These are phyloP conservation scores for Magnolia officinalis DNA, from an alignment of 164 flowering plant species.

Conservation along the genomic window DNA sequence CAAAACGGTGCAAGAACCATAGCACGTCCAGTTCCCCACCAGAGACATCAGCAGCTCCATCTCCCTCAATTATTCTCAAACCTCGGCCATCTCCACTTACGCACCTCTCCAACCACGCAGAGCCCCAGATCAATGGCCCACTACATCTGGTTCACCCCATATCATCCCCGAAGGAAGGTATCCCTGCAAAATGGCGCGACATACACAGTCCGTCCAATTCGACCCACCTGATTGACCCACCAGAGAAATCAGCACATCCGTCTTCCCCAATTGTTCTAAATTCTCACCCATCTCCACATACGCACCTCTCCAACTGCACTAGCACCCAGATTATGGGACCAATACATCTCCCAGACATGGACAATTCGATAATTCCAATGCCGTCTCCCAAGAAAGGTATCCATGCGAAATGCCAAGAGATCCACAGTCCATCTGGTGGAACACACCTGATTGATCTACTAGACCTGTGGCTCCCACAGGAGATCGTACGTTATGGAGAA, in stretches of 20 bases:
- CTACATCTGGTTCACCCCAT: constrained; percentile 9
- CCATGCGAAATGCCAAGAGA: constrained; percentile 26
- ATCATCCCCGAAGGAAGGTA: constrained; percentile 45
- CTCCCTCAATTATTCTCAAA: too few species aligned
- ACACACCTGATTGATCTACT: constrained; percentile 46
- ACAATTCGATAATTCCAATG: constrained; percentile 39
- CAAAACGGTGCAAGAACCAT: too few species aligned
- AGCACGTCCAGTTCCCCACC: too few species aligned
- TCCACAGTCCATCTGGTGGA: too few species aligned
- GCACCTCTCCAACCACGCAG: too few species aligned
- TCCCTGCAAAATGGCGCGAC: constrained; percentile 45
- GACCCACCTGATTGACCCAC: constrained; percentile 44
- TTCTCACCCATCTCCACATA: constrained; percentile 29
- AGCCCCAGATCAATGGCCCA: not conserved
- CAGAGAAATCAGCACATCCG: too few species aligned
- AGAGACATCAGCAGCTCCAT: too few species aligned
- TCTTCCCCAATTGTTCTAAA: too few species aligned
- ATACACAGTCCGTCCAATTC: constrained; percentile 42
- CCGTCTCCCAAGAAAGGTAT: constrained; percentile 22
- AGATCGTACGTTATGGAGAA: constrained; percentile 55
- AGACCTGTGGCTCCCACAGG: constrained; percentile 46
- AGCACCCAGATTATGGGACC: too few species aligned
- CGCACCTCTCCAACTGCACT: too few species aligned
- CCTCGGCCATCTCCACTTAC: too few species aligned
- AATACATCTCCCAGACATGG: too few species aligned